phyloP scores from a whole-genome alignment of 495 filamentous ascomycete species.

The Tuber indicum region DNA sequence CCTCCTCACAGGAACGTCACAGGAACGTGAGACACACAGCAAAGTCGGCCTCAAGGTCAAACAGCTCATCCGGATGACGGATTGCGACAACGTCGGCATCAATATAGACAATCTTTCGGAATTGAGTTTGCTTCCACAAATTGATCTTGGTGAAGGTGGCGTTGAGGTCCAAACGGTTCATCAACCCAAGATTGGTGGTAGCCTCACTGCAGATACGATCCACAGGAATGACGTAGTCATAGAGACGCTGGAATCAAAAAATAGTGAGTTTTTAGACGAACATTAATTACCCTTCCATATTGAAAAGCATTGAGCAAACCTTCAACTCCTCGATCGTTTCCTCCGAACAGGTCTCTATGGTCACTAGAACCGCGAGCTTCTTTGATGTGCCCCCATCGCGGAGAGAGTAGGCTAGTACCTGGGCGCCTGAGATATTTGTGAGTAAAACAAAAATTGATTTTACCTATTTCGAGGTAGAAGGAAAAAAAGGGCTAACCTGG shows the following conservation, averaged over 20 bases:
- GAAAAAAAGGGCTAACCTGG: conserved; percentile 57
- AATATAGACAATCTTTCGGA: conserved; percentile 81
- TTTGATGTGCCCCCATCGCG: conserved; percentile 83
- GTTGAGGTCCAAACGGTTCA: conserved; percentile 83
- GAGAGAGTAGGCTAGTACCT: conserved; percentile 89
- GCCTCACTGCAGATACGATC: conserved; percentile 65
- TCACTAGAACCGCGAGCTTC: conserved; percentile 78
- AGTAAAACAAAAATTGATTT: conserved; percentile 34
- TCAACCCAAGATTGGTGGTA: conserved; percentile 78
- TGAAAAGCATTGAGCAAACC: conserved; percentile 46
- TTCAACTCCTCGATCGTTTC: conserved; percentile 71
- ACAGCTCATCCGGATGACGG: conserved; percentile 85
- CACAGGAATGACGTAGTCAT: conserved; percentile 84
- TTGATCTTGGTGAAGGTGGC: conserved; percentile 94
- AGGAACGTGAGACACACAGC: conserved; percentile 25
- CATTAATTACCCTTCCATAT: neutral
- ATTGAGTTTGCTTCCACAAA: conserved; percentile 87
- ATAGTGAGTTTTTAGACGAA: conserved; percentile 5
- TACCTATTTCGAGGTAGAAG: conserved; percentile 33
- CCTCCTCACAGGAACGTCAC: conserved; percentile 9
- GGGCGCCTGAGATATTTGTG: conserved; percentile 57
- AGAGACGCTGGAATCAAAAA: conserved; percentile 58
- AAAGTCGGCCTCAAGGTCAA: conserved; percentile 67
- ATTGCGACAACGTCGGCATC: conserved; percentile 86
- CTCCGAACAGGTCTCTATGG: conserved; percentile 63